phyloP scores from a whole-genome alignment of 225 moss, liverwort and hornwort species.

The Polytrichum commune region DNA sequence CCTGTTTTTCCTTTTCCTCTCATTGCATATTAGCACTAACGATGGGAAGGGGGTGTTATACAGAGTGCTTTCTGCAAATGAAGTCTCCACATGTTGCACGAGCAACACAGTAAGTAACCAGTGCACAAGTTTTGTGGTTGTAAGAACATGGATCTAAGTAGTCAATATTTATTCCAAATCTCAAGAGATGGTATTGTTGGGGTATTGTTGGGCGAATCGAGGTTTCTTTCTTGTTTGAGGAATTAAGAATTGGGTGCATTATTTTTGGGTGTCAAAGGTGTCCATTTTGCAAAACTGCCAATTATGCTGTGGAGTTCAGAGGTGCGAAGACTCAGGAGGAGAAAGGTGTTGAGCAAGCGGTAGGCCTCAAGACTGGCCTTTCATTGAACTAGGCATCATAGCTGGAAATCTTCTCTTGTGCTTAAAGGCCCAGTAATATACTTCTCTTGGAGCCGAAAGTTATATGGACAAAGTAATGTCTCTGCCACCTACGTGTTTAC shows the following conservation, averaged over 20 bases:
- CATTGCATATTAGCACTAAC: not conserved
- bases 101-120: constrained; percentile 49
- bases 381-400: too few relatives aligned
- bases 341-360: constrained; percentile 71
- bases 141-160: too few relatives aligned
- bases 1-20: not conserved
- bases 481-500: too few relatives aligned
- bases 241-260: not conserved
- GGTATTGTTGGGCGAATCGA: too few relatives aligned
- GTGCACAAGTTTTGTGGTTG: not conserved
- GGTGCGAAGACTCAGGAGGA: constrained; percentile 67
- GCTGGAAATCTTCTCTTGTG: too few relatives aligned
- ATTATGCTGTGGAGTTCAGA: constrained; percentile 59
- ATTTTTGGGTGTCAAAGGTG: constrained; percentile 28
- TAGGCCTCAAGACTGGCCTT: constrained; percentile 6
- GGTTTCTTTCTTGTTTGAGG: too few relatives aligned
- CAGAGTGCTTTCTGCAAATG: constrained; percentile 74
- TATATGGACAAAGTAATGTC: too few relatives aligned
- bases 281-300: constrained; percentile 57
- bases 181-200: too few relatives aligned
- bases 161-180: too few relatives aligned
- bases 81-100: constrained; percentile 51
- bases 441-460: too few relatives aligned
- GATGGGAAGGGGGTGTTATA: constrained; percentile 10
- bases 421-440: too few relatives aligned